A percentile compares a stretch with the other conserved stretches of the same genome.
phyloP scores from a whole-genome alignment of 495 filamentous ascomycete species.

The Daldinia loculata region DNA sequence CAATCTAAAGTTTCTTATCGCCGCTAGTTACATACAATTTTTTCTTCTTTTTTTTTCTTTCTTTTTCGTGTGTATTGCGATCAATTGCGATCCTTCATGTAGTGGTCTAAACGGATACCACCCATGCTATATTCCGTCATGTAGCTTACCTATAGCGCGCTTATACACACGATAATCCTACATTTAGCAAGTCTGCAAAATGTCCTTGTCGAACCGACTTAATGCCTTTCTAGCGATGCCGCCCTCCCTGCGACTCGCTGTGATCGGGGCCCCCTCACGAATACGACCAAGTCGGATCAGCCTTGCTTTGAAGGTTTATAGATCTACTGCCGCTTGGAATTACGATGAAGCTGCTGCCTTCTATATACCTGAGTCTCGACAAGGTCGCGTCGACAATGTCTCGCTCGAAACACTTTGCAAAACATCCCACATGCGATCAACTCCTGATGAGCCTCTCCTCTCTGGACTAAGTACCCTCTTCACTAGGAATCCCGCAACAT shows the following conservation, averaged over 20 bases:
- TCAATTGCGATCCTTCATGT: neutral
- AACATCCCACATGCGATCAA: conserved; percentile 18
- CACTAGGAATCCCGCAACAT: conserved; percentile 63
- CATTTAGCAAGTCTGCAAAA: neutral
- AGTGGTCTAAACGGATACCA: too few species aligned
- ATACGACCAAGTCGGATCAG: conserved; percentile 5
- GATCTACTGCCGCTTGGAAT: conserved; percentile 12
- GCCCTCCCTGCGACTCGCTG: conserved; percentile 32
- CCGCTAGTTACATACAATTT: neutral
- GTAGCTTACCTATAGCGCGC: neutral
- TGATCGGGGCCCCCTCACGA: conserved; percentile 29
- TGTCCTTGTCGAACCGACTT: conserved; percentile 30
- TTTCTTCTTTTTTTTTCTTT: neutral
- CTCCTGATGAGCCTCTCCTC: conserved; percentile 2
- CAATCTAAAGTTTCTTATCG: neutral
- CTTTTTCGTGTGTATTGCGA: neutral
- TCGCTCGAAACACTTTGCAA: conserved; percentile 34
- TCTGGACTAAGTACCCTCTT: conserved; percentile 70
- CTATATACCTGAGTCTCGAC: conserved; percentile 34
- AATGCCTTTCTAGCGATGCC: conserved; percentile 40
- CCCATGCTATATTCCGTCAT: neutral
- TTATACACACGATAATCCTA: too few species aligned
- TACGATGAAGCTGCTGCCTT: conserved; percentile 35
- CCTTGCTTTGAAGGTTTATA: conserved; percentile 3
- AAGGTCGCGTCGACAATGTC: conserved; percentile 15